Evolutionary conservation across 1,284 basidiomycete genomes (phyloP).

Genomic region (Cutaneotrichosporon sp.): DNA sequence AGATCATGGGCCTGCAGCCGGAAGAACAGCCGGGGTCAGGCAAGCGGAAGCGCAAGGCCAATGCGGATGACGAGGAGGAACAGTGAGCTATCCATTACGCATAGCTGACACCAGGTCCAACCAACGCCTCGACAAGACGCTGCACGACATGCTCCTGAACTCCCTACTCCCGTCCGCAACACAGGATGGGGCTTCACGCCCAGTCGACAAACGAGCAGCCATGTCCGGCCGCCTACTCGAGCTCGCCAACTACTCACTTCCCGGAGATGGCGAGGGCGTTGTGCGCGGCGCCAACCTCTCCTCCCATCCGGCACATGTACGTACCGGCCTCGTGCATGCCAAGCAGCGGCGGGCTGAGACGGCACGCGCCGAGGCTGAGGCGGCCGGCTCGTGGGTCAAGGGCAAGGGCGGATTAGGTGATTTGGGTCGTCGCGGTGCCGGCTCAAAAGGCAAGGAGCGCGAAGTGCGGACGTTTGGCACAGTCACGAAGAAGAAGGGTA

Average conservation of each 20-base stretch:
- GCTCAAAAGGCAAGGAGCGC: conserved; percentile 18
- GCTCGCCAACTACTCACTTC: conserved; percentile 41
- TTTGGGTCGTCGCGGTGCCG: conserved; percentile 28
- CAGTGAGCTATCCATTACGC: conserved; percentile 25
- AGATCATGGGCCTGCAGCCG: conserved; percentile 48
- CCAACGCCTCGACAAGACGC: conserved; percentile 48
- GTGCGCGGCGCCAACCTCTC: conserved; percentile 27
- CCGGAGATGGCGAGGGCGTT: conserved; percentile 40
- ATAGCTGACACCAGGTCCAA: conserved; percentile 35
- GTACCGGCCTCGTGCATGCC: conserved; percentile 44
- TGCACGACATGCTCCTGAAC: conserved; percentile 52
- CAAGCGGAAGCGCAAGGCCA: conserved; percentile 29
- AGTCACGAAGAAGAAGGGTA: conserved; percentile 48
- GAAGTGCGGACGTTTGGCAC: conserved; percentile 31
- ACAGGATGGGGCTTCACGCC: conserved; percentile 33
- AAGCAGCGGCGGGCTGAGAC: conserved; percentile 34
- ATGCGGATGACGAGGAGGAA: conserved; percentile 42
- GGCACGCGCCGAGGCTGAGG: conserved; percentile 37
- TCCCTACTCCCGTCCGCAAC: conserved; percentile 42
- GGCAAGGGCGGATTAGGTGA: conserved; percentile 46
- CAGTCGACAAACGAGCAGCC: conserved; percentile 50
- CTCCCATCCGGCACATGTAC: conserved; percentile 45
- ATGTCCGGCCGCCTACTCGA: conserved; percentile 47
- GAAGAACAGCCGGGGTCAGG: conserved; percentile 28
- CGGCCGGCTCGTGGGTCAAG: conserved; percentile 45